Percentiles rank a stretch among this genome's conserved stretches.
phyloP scores from a whole-genome alignment of 345 rosid species.

The Barbarea vulgaris region DNA sequence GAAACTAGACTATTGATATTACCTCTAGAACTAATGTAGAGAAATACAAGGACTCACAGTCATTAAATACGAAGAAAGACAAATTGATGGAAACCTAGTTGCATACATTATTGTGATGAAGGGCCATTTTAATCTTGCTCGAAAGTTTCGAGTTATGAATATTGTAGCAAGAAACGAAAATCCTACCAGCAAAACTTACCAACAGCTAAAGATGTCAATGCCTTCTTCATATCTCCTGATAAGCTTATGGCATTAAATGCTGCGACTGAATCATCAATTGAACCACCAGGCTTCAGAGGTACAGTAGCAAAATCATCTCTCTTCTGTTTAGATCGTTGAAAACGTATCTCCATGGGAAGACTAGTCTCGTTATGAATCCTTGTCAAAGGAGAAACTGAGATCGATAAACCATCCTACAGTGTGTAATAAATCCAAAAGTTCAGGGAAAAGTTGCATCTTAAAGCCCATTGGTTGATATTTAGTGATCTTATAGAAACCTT shows the following conservation, averaged over 20 bases:
- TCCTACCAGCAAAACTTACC: conserved; percentile 52
- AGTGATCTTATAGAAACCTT: conserved; percentile 20
- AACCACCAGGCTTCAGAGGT: conserved; percentile 70
- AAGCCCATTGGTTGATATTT: conserved; percentile 4
- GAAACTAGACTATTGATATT: conserved; percentile 21
- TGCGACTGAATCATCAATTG: conserved; percentile 83
- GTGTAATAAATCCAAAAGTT: conserved; percentile 13
- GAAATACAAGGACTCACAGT: conserved; percentile 13
- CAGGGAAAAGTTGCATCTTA: conserved; percentile 15
- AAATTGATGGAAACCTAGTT: conserved; percentile 19
- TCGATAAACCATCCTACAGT: conserved; percentile 77
- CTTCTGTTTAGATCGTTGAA: conserved; percentile 66
- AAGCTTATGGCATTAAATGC: conserved; percentile 70
- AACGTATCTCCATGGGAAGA: conserved; percentile 74
- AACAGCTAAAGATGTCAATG: conserved; percentile 72
- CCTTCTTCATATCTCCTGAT: conserved; percentile 77
- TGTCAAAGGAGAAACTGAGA: conserved; percentile 81
- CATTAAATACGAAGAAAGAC: conserved; percentile 9
- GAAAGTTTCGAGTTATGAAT: conserved; percentile 20
- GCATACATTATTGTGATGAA: conserved; percentile 9
- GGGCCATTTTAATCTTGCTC: conserved; percentile 21
- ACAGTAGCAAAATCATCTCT: conserved; percentile 61
- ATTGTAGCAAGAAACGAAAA: conserved; percentile 30
- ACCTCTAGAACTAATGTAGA: conserved; percentile 11
- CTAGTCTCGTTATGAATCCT: conserved; percentile 84